These are phyloP conservation scores for Parascedosporium putredinis DNA, from an alignment of 2,329 filamentous ascomycete genomes.

Conservation along the genomic window DNA sequence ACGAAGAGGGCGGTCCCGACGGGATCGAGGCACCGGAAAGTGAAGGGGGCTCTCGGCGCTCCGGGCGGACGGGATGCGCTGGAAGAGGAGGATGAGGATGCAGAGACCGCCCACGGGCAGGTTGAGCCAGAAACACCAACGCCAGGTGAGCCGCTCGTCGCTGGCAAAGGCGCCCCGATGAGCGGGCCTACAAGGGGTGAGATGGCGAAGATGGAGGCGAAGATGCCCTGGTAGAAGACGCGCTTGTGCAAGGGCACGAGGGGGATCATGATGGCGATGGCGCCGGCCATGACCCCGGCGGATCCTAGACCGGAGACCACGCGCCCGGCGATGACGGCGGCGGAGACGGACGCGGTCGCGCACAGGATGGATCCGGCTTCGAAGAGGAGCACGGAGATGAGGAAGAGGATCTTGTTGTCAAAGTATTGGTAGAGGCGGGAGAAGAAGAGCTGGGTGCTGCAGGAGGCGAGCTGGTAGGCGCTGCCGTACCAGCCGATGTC, in stretches of 20 bases:
- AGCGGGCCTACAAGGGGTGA: conserved; percentile 20
- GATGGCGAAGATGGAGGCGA: conserved; percentile 31
- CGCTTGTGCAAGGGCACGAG: conserved; percentile 28
- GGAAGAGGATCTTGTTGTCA: conserved; percentile 21
- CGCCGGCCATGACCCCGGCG: neutral
- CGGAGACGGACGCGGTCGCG: conserved; percentile 12
- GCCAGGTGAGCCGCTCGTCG: conserved; percentile 12
- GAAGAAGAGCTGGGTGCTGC: conserved; percentile 18
- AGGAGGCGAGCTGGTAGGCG: conserved; percentile 17
- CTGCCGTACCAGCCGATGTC: conserved; percentile 24
- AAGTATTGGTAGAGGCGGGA: conserved; percentile 23
- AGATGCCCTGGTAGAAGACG: conserved; percentile 16
- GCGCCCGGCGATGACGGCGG: neutral
- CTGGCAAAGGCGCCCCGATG: conserved; percentile 19
- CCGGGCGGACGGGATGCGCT: conserved; percentile 14
- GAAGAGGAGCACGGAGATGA: conserved; percentile 16
- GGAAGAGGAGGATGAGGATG: conserved; percentile 17
- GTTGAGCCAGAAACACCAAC: conserved; percentile 2
- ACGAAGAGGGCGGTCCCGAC: conserved; percentile 10
- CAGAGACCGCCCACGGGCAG: conserved; percentile 21
- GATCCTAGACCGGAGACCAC: neutral
- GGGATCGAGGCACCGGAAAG: conserved; percentile 7
- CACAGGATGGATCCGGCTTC: conserved; percentile 19
- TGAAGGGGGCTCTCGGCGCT: conserved; percentile 1
- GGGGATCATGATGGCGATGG: conserved; percentile 15